phyloP scores from a whole-genome alignment of 495 filamentous ascomycete species.

The Cercophora scortea region DNA sequence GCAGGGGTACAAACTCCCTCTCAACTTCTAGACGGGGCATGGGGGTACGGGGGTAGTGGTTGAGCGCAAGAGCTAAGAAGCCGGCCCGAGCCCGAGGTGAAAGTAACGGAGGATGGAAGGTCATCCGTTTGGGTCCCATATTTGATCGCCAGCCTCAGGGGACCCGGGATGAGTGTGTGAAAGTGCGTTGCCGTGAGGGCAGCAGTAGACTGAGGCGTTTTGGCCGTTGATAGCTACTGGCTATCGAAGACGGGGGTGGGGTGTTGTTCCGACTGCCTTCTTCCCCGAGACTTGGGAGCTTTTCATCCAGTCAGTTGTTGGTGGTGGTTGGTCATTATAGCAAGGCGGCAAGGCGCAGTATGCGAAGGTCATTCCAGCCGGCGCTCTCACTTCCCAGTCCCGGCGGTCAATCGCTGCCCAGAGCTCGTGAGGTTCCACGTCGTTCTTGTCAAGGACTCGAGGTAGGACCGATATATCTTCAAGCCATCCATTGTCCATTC shows the following conservation, averaged over 20 bases:
- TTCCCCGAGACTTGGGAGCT: too few relatives aligned
- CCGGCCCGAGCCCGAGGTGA: background rate
- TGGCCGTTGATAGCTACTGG: background rate
- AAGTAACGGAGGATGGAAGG: background rate
- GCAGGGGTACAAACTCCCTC: slow-evolving; percentile 7
- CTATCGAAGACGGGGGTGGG: background rate
- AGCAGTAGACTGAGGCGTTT: too few relatives aligned
- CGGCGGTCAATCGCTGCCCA: too few relatives aligned
- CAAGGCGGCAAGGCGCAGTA: too few relatives aligned
- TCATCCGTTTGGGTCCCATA: background rate
- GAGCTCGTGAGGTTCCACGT: too few relatives aligned
- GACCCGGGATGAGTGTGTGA: background rate
- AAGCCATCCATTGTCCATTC: background rate
- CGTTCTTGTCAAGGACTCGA: too few relatives aligned
- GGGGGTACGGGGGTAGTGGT: background rate
- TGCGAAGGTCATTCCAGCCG: too few relatives aligned
- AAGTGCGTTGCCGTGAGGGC: too few relatives aligned
- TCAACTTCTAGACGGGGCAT: too few relatives aligned
- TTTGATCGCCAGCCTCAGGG: background rate
- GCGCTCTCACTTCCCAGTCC: too few relatives aligned
- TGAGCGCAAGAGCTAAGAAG: background rate
- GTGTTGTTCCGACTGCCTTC: too few relatives aligned
- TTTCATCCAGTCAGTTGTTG: background rate
- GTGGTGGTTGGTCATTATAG: slow-evolving; percentile 7
- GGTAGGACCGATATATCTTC: too few relatives aligned